Conservation (phyloP, 495 filamentous ascomycete species). For the Neurospora pannonica region DNA sequence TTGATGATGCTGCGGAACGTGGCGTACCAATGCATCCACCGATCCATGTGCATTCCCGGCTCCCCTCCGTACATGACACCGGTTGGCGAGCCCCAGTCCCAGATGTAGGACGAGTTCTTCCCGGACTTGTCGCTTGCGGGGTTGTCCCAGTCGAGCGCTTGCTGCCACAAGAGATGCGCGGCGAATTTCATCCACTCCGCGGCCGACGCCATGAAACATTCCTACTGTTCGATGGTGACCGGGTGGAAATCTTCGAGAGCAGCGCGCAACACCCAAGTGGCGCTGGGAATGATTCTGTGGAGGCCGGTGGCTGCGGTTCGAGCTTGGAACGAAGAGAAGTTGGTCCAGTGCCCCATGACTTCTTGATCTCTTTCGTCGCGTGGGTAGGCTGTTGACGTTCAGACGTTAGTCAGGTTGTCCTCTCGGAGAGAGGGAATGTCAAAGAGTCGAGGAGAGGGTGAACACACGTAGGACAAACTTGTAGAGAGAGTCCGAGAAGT, state of each 20-base stretch:
- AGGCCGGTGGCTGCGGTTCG: not conserved
- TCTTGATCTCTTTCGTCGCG: not conserved
- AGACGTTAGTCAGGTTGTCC: not conserved
- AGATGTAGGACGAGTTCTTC: not conserved
- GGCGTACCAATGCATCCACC: not conserved
- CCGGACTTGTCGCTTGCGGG: not conserved
- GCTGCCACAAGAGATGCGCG: not conserved
- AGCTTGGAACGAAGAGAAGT: not conserved
- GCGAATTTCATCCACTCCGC: not conserved
- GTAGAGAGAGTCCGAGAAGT: not conserved
- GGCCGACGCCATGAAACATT: not conserved
- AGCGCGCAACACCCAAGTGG: not conserved
- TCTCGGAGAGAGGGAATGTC: not conserved
- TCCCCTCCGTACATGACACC: not conserved
- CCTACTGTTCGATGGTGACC: not conserved
- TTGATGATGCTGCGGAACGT: not conserved
- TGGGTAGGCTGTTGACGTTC: not conserved
- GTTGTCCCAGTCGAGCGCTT: not conserved
- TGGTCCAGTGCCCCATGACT: not conserved
- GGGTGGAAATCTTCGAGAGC: conserved; percentile 2
- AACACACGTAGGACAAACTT: not conserved
- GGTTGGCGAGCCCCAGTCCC: not conserved
- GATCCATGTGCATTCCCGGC: not conserved
- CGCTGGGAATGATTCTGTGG: not conserved
- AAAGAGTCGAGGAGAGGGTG: not conserved